Evolutionary conservation across 1,284 basidiomycete species (phyloP), one percentile per base, ranked within the genome.

Genomic region (Moesziomyces aphidis): DNA sequence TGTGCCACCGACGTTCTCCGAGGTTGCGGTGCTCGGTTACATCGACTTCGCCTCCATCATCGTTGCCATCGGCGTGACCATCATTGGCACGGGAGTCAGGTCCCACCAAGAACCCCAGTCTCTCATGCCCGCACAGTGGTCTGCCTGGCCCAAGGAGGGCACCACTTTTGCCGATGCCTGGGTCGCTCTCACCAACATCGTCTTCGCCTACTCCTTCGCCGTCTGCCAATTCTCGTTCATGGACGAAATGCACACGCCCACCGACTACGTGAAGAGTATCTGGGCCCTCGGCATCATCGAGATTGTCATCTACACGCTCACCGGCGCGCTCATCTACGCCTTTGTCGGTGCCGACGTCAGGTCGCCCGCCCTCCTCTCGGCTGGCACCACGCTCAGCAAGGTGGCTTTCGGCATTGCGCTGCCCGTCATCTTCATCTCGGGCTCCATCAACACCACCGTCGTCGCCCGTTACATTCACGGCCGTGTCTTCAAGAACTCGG

Each of bases 131-230:
- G 65, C 67, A 23, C 50, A 73, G 31, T 82, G 80, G 80, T 68
- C 71, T 11, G 72, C 71, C 1, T 79, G 73, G 68, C 77, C 74
- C 23, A 72, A 66, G 59, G 57, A 58, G 34, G 70, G 71, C 47
- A 69, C 66, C 55, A 71, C 76, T 4, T 79, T 79, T 28, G 70
- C 72, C 36, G 63, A 74, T 19, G 77, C 72, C 21, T 72, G 73
- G 67, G 24, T 69, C 21, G 75, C 73, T 7, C 55, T 79, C 42
- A 80, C 79, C 55, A 79, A 82, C 59, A 78, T 82, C 19, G 66
- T 70, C 48, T 80, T 82, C 36, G 80, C 80, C 56, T 82, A 79
- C 65, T 75, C 77, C n/a, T 82, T 79, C 47, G 80, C 78, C 21
- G 68, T 78, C 19, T 77, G 75, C 67, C 77, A 78, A 52, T 75